Conservation (phyloP, 2,329 filamentous ascomycete genomes). For the Trichoderma citrinoviride region DNA sequence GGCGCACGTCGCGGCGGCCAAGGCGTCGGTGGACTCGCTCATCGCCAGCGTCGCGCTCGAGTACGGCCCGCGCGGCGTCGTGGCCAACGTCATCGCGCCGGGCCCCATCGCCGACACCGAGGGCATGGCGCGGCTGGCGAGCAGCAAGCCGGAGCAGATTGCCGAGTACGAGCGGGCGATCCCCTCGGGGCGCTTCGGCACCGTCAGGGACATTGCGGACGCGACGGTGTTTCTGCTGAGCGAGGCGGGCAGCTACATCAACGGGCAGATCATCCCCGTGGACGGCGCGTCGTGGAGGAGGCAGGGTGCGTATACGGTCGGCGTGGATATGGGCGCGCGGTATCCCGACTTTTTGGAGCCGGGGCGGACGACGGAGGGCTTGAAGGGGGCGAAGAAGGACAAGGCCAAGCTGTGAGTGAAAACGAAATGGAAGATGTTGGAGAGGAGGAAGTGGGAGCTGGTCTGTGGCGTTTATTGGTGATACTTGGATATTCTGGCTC, state of each 20-base stretch:
- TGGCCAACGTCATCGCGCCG: conserved; percentile 84
- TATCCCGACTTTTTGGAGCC: conserved; percentile 52
- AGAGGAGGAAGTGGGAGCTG: not conserved
- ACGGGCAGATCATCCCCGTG: conserved; percentile 76
- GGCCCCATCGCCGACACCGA: conserved; percentile 86
- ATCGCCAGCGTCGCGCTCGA: conserved; percentile 78
- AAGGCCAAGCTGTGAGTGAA: conserved; percentile 41
- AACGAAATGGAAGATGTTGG: not conserved
- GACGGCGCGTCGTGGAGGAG: conserved; percentile 60
- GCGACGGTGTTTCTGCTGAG: conserved; percentile 87
- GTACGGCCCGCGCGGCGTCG: conserved; percentile 82
- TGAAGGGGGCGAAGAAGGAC: conserved; percentile 36
- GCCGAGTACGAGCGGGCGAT: conserved; percentile 46
- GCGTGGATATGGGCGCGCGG: conserved; percentile 46
- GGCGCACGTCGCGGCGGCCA: conserved; percentile 86
- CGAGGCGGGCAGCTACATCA: conserved; percentile 82
- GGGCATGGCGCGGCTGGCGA: conserved; percentile 64
- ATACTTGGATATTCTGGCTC: not conserved
- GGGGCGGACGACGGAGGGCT: conserved; percentile 33
- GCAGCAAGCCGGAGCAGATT: conserved; percentile 35
- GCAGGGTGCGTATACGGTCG: conserved; percentile 46
- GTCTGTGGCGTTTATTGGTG: not conserved
- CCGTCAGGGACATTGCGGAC: conserved; percentile 85
- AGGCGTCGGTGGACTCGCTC: conserved; percentile 85
- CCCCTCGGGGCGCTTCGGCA: conserved; percentile 74